Conservation (phyloP, 208 protist genomes). For the Vickermania spadyakhi region DNA sequence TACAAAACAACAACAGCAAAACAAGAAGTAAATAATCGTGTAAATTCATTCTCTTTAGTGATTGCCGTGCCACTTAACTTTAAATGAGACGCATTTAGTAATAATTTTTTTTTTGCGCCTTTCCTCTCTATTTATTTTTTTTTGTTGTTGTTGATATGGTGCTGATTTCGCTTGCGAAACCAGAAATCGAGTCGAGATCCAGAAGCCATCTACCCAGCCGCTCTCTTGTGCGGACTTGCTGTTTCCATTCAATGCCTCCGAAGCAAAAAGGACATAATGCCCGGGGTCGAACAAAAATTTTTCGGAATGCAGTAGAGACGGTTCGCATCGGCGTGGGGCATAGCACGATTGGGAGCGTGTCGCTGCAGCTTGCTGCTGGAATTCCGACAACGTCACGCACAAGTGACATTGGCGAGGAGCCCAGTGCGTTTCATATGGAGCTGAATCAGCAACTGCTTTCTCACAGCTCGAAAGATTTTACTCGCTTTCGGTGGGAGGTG, state of each 20-base stretch:
- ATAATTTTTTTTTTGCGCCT: not conserved
- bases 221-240: not conserved
- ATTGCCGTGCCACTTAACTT: not conserved
- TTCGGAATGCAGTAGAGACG: slow-evolving; percentile 80
- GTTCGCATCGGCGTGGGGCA: slow-evolving; percentile 85
- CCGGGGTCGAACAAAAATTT: slow-evolving; percentile 63
- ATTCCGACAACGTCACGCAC: not conserved
- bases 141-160: no score
- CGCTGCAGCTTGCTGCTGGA: slow-evolving; percentile 41
- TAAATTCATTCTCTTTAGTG: no score
- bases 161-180: no score
- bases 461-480: slow-evolving; percentile 78
- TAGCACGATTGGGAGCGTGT: slow-evolving; percentile 69
- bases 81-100: not conserved
- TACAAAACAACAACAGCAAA: no score
- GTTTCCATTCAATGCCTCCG: slow-evolving; percentile 36
- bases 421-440: slow-evolving; percentile 68
- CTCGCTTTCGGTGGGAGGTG: slow-evolving; percentile 73
- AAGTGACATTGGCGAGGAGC: not conserved
- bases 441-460: slow-evolving; percentile 77
- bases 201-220: not conserved
- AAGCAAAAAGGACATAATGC: slow-evolving; percentile 68
- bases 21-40: no score
- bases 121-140: not conserved
- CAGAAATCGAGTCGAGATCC: no score